Conservation (phyloP, 345 rosid species). For the Raphanus sativus region DNA sequence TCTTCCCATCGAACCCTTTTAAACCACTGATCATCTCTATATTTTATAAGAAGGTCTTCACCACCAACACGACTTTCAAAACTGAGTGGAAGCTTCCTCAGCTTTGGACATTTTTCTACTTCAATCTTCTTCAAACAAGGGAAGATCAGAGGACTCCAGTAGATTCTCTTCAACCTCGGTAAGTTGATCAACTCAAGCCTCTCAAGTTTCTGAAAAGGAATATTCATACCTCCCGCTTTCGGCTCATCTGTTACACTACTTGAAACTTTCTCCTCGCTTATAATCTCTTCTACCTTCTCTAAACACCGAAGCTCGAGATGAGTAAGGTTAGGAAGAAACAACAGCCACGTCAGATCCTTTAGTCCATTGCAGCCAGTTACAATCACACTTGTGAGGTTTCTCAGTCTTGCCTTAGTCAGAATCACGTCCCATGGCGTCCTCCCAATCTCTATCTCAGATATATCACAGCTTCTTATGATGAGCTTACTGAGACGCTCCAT, state of each 20-base stretch:
- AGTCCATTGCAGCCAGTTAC: conserved; percentile 6
- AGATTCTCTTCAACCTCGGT: conserved; percentile 13
- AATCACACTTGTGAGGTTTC: conserved; percentile 5
- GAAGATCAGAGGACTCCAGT: conserved; percentile 9
- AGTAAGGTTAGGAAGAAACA: conserved; percentile 19
- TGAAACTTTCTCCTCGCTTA: conserved; percentile 10
- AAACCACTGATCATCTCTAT: conserved; percentile 1
- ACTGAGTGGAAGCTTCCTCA: conserved; percentile 20
- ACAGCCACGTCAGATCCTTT: conserved; percentile 17
- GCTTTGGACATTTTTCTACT: conserved; percentile 5
- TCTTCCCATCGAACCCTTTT: conserved; percentile 18
- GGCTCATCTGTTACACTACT: neutral
- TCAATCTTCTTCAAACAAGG: conserved; percentile 3
- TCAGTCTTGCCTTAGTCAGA: neutral
- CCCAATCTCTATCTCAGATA: conserved; percentile 12
- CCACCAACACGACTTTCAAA: neutral
- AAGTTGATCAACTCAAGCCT: neutral
- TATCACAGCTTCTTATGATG: conserved; percentile 2
- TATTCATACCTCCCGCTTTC: neutral
- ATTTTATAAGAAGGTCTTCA: neutral
- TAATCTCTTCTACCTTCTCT: conserved; percentile 8
- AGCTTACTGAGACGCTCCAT: conserved; percentile 5
- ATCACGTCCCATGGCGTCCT: neutral
- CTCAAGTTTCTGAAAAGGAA: conserved; percentile 15
- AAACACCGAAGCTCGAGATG: conserved; percentile 4